Conservation (phyloP, 2,329 filamentous ascomycete genomes). For the Coccinonectria pachysandricola region DNA sequence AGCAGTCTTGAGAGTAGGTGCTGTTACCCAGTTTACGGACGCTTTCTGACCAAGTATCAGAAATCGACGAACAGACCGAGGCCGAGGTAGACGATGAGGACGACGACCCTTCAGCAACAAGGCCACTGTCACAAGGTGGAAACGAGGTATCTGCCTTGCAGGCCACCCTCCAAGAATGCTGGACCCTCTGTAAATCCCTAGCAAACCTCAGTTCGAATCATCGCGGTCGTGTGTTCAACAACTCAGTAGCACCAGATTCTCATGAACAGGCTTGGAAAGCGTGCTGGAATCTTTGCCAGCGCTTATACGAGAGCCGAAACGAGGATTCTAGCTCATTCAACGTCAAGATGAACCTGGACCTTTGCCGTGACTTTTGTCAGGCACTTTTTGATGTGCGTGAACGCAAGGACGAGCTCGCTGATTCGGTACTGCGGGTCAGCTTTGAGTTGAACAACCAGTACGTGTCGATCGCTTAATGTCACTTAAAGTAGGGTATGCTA, state of each 20-base stretch:
- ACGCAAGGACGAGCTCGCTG: slow-evolving; percentile 65
- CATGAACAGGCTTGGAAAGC: slow-evolving; percentile 88
- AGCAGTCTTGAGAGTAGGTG: slow-evolving; percentile 64
- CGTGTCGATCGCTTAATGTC: slow-evolving; percentile 16
- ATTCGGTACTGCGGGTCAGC: slow-evolving; percentile 82
- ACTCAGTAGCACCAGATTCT: slow-evolving; percentile 60
- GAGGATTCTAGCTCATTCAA: slow-evolving; percentile 57
- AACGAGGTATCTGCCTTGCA: slow-evolving; percentile 59
- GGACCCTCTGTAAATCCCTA: slow-evolving; percentile 87
- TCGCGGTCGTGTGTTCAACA: slow-evolving; percentile 67
- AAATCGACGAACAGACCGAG: slow-evolving; percentile 46
- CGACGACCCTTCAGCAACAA: slow-evolving; percentile 34
- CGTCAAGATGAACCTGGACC: slow-evolving; percentile 66
- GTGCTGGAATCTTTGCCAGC: slow-evolving; percentile 88
- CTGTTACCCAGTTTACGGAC: not conserved
- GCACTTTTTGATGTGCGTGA: slow-evolving; percentile 78
- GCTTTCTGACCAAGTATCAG: slow-evolving; percentile 24
- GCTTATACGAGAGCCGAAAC: slow-evolving; percentile 72
- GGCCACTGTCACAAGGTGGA: slow-evolving; percentile 34
- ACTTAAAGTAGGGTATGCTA: slow-evolving; percentile 10
- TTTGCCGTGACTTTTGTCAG: slow-evolving; percentile 88
- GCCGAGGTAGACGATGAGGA: slow-evolving; percentile 45
- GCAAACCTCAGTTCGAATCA: slow-evolving; percentile 78
- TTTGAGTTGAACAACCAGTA: slow-evolving; percentile 92
- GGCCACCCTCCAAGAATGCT: slow-evolving; percentile 75